Evolutionary conservation across 495 filamentous ascomycete species (phyloP).

Genomic region (Penicillium fimorum): DNA sequence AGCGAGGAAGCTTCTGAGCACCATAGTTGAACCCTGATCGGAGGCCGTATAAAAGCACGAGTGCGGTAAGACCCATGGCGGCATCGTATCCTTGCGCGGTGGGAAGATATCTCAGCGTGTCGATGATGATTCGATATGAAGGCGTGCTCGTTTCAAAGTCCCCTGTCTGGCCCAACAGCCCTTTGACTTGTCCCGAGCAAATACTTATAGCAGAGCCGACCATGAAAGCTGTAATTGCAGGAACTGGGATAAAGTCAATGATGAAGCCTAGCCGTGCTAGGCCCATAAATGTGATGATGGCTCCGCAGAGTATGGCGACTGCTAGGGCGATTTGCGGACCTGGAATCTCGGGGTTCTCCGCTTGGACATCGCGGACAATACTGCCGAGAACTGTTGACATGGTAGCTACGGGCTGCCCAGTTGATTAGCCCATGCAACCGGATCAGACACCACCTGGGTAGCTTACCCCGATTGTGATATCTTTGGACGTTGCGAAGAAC

Average conservation of each 20-base stretch:
- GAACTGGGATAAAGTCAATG: constrained; percentile 87
- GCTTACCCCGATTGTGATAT: constrained; percentile 91
- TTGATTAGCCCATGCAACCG: background rate
- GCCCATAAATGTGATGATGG: constrained; percentile 75
- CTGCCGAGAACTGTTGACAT: constrained; percentile 83
- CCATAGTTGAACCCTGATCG: constrained; percentile 59
- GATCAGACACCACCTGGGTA: constrained; percentile 10
- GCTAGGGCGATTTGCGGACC: constrained; percentile 67
- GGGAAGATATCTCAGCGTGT: constrained; percentile 72
- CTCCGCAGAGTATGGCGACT: constrained; percentile 72
- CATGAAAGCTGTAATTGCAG: constrained; percentile 92
- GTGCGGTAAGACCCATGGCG: constrained; percentile 84
- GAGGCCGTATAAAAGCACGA: constrained; percentile 78
- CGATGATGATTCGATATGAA: constrained; percentile 80
- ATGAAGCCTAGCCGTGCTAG: constrained; percentile 80
- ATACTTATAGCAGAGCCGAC: constrained; percentile 92
- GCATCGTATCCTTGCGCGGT: constrained; percentile 65
- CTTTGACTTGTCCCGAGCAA: constrained; percentile 75
- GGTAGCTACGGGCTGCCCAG: constrained; percentile 80
- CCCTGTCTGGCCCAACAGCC: constrained; percentile 74
- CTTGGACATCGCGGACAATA: constrained; percentile 60
- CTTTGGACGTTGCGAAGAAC: constrained; percentile 97
- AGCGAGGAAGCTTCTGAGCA: constrained; percentile 63
- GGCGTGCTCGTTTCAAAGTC: constrained; percentile 65
- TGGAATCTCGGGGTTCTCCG: constrained; percentile 54